These are phyloP conservation scores for Rutstroemia sp. DNA, from an alignment of 2,329 filamentous ascomycete genomes.

Conservation along the genomic window DNA sequence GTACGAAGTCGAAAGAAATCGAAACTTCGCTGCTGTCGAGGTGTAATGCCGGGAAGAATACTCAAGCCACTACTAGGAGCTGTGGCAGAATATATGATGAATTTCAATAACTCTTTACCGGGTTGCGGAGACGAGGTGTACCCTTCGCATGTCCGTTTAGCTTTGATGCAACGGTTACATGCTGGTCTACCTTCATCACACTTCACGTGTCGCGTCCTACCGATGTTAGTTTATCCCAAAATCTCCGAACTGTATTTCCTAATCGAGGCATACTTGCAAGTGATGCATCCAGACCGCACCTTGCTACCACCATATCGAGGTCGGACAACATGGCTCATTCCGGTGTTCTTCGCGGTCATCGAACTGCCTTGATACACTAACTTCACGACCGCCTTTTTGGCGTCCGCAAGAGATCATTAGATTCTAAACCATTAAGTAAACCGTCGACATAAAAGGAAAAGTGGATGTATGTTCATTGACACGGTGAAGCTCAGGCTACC, in stretches of 20 bases:
- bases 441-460: neutral
- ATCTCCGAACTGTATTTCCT: neutral
- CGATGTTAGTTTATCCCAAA: neutral
- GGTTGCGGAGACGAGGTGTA: constrained; percentile 3
- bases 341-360: neutral
- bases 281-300: constrained; percentile 7
- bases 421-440: neutral
- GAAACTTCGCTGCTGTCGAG: constrained; percentile 11
- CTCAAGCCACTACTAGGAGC: neutral
- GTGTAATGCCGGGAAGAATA: constrained; percentile 7
- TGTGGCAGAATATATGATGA: neutral
- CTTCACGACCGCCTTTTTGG: no score
- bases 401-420: neutral
- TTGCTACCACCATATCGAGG: constrained; percentile 2
- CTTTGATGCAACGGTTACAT: constrained; percentile 16
- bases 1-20: constrained; percentile 11
- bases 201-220: constrained; percentile 19
- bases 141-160: constrained; percentile 19
- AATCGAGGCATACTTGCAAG: constrained; percentile 10
- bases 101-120: neutral
- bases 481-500: neutral
- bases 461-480: no score
- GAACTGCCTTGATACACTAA: neutral
- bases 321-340: neutral
- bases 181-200: constrained; percentile 21